Evolutionary conservation across 306 rosid species (phyloP), one percentile per base, ranked within the genome.

Genomic region (Citrullus colocynthis): DNA sequence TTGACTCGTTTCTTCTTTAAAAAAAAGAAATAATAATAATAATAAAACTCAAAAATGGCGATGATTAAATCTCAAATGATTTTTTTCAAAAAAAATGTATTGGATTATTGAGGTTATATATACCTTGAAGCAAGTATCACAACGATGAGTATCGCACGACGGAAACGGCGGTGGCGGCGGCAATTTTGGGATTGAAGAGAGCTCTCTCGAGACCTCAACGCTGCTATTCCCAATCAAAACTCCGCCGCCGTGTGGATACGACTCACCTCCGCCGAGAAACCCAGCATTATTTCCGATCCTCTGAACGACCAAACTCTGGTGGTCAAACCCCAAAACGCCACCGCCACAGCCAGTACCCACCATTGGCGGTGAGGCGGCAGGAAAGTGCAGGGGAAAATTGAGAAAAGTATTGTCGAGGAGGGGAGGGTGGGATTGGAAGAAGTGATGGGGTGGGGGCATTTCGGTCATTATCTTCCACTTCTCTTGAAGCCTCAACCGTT

Each of bases 151-250:
- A 18, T 58, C 44, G 83, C 77, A 63, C 58, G 74, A 80, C 24
- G 41, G 39, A 4, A 71, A 82, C 17, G 72, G 83, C 17, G 49
- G 10, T 0, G 54, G 18, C 17, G 16, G 45, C 28, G 75, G 83
- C 18, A 78, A 55, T 64, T 90, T 92, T 92, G 95, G 97, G 28
- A 83, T 85, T 85, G 98, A 91, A 93, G 97, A 85, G 97, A 90
- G 96, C 88, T 91, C 97, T 84, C 67, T 85, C 44, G 96, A 88
- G 86, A 80, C 81, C 88, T 88, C 96, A 44, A 72, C 58, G 42
- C 52, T 41, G 54, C 14, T 16, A 78, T 66, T 80, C 49, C 85
- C 88, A 20, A 58, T 15, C 48, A 81, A 44, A 52, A 77, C 48
- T 44, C 70, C 87, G 30, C 77, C 55, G 44, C 83, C 85, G 51